Conservation (phyloP, 2,329 filamentous ascomycete species). For the Chaetomiaceae sp. region DNA sequence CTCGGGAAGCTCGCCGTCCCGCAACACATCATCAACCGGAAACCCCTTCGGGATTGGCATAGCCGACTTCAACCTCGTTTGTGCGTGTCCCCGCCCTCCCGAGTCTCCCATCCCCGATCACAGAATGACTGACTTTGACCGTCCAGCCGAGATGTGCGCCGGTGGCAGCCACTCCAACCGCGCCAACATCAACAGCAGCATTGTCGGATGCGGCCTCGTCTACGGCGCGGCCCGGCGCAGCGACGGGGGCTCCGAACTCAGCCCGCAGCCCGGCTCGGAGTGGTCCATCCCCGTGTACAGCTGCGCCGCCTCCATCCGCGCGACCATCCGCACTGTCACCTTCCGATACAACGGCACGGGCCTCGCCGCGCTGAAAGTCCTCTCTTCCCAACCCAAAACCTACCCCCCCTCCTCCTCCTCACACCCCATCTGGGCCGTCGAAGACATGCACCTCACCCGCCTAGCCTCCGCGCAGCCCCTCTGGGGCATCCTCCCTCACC, state of each 20-base stretch:
- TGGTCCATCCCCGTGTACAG: constrained; percentile 13
- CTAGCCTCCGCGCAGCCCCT: constrained; percentile 4
- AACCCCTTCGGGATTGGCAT: constrained; percentile 1
- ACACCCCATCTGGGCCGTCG: constrained; percentile 8
- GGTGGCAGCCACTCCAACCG: neutral
- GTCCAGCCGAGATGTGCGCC: constrained; percentile 5
- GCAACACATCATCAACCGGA: neutral
- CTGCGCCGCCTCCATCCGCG: constrained; percentile 12
- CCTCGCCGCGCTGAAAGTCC: neutral
- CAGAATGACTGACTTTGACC: neutral
- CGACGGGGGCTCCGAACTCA: constrained; percentile 4
- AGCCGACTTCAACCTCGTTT: constrained; percentile 1
- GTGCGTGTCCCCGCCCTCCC: no score
- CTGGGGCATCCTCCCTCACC: constrained; percentile 1
- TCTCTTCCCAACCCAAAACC: neutral
- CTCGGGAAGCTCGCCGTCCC: neutral
- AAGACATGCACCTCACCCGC: neutral
- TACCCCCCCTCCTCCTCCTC: constrained; percentile 2
- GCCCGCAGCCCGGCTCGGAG: constrained; percentile 1
- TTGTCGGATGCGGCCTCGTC: constrained; percentile 10
- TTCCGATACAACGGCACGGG: constrained; percentile 11
- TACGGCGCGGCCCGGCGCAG: constrained; percentile 6
- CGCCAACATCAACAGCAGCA: constrained; percentile 12
- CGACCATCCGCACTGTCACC: constrained; percentile 10
- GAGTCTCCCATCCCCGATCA: no score